Conservation (phyloP, 805 yeast species). For the Deakozyma indianensis region DNA sequence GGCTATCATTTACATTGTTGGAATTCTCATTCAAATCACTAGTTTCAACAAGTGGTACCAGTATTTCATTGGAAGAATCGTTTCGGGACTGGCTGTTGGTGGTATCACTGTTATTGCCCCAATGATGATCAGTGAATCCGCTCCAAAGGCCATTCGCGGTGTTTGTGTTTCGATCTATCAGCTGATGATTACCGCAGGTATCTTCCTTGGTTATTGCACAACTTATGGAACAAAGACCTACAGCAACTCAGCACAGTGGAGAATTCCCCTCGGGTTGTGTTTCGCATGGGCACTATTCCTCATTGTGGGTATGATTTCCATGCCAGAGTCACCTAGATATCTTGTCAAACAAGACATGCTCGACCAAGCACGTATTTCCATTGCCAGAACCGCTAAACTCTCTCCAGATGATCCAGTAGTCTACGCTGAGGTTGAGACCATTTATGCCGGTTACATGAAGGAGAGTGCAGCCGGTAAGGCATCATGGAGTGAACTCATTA, state of each 20-base stretch:
- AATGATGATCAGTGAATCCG: constrained; percentile 38
- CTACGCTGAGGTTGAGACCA: constrained; percentile 1
- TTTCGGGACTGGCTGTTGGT: constrained; percentile 58
- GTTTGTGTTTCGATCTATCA: constrained; percentile 65
- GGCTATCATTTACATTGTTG: constrained; percentile 34
- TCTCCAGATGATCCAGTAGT: constrained; percentile 22
- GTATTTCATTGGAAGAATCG: constrained; percentile 38
- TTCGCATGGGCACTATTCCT: constrained; percentile 48
- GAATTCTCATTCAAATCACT: constrained; percentile 36
- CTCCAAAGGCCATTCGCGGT: constrained; percentile 41
- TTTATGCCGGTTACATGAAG: constrained; percentile 27
- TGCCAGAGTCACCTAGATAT: constrained; percentile 66
- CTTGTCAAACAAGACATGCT: constrained; percentile 37
- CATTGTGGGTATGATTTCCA: constrained; percentile 38
- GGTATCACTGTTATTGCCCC: constrained; percentile 57
- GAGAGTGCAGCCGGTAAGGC: constrained; percentile 37
- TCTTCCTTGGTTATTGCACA: constrained; percentile 53
- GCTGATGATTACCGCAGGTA: constrained; percentile 57
- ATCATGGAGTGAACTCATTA: constrained; percentile 35
- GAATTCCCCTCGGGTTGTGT: constrained; percentile 59
- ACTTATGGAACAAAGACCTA: constrained; percentile 43
- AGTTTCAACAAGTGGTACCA: constrained; percentile 26
- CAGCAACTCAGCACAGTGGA: constrained; percentile 35
- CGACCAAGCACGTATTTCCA: constrained; percentile 37
- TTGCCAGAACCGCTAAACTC: constrained; percentile 29